Base-by-base conservation (phyloP, 2,329 filamentous ascomycete genomes). In the Clarireedia homoeocarpa region DNA sequence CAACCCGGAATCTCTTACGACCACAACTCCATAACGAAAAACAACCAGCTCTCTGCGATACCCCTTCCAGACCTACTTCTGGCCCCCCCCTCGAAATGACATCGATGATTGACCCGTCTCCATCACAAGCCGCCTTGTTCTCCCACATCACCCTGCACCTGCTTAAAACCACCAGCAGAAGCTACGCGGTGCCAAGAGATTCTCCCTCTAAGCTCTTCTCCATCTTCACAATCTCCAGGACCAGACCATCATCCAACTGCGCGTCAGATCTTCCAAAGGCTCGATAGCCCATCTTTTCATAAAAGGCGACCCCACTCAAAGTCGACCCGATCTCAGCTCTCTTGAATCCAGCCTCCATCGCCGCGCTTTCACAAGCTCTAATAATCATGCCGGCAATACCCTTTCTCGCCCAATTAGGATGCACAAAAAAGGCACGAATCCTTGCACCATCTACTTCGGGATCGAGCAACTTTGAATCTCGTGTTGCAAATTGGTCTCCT, bases 371-470 rank as follows among this genome's bases (percentile, higher is more conserved):
- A 30, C 55, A 61, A 44, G 44, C 48, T 7, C 36, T 38, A 2
- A 62, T 39, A 12, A 62, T 45, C 26, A 55, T 49, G 6, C 49
- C 52, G 5, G 51, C 61, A 14, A 61, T 52, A 1, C 61, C 59
- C 23, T 17, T 53, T 9, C 58, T 24, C 5, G 48, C 39, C 53
- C 53, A 61, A 12, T 39, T 7, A 7, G 59, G 59, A 53, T 61
- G 61, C 5, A 62, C 61, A 30, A 61, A 61, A n/a, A 61, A 51
- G 9, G 61, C 61, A 6, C 59, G 53, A 39, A 62, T 56, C 44
- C 59, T 62, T 0, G 59, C 59, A 3, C 59, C 57, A 50, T 59
- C 57, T 3, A 45, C 54, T 3, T 20, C 42, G 1, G 61, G 59
- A 47, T 58, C 26, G 15, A 62, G 38, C 7, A 59, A 24, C 4